Conservation (phyloP, 2,329 filamentous ascomycete species). For the Periconia sp. region DNA sequence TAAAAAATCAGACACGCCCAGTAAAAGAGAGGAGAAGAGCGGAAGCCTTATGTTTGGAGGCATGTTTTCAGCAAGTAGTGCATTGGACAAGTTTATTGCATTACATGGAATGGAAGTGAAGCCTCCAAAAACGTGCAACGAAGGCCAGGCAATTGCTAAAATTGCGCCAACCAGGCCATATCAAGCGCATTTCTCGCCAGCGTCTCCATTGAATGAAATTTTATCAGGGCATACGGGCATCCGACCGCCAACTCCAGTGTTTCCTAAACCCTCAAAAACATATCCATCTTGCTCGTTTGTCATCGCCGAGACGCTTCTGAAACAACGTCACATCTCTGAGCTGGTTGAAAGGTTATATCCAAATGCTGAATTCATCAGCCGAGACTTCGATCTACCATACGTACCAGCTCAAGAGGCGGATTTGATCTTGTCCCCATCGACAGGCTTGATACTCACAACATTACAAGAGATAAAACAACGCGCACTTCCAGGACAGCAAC, state of each 20-base stretch:
- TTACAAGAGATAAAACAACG: constrained; percentile 73
- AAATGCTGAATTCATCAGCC: constrained; percentile 58
- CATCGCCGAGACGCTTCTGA: constrained; percentile 52
- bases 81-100: constrained; percentile 55
- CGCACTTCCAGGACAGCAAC: constrained; percentile 62
- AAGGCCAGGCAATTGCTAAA: not conserved
- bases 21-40: constrained; percentile 1
- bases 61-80: constrained; percentile 45
- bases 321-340: constrained; percentile 53
- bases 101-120: constrained; percentile 41
- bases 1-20: not conserved
- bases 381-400: constrained; percentile 54
- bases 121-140: not conserved
- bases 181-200: too few relatives aligned
- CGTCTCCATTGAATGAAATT: too few relatives aligned
- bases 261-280: constrained; percentile 19
- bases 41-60: constrained; percentile 33
- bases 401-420: constrained; percentile 63
- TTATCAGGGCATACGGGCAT: not conserved
- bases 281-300: constrained; percentile 49
- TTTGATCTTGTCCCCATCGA: constrained; percentile 68
- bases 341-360: constrained; percentile 55
- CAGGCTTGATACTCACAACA: constrained; percentile 70
- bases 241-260: constrained; percentile 19
- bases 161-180: not conserved